Evolutionary conservation across 2,329 filamentous ascomycete genomes (phyloP).

Genomic region (Ophiognomonia clavigignenti-juglandacearum): DNA sequence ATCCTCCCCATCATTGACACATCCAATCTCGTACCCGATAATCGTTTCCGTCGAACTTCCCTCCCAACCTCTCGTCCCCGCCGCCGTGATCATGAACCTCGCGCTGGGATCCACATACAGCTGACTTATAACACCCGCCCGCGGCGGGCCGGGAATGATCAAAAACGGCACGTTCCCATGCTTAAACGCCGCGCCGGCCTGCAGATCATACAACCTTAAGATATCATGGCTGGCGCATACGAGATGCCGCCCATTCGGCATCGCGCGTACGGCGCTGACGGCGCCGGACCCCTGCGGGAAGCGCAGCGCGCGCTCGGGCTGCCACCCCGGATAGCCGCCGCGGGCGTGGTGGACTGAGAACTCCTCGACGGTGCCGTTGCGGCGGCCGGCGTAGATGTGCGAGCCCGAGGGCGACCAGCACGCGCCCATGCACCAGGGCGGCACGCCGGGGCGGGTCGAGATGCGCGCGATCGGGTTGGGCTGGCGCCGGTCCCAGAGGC

Average conservation of each 20-base stretch:
- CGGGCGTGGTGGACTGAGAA: conserved; percentile 76
- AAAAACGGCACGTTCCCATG: conserved; percentile 86
- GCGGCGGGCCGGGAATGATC: conserved; percentile 82
- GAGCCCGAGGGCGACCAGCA: conserved; percentile 97
- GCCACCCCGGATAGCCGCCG: conserved; percentile 47
- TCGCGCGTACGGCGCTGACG: conserved; percentile 80
- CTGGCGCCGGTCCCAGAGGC: conserved; percentile 88
- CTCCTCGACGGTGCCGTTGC: conserved; percentile 92
- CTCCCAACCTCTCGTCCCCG: conserved; percentile 93
- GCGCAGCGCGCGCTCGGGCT: conserved; percentile 73
- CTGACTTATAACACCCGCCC: conserved; percentile 82
- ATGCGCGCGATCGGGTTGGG: conserved; percentile 76
- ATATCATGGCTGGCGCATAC: conserved; percentile 87
- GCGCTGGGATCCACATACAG: conserved; percentile 85
- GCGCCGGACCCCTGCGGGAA: conserved; percentile 87
- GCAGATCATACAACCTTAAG: conserved; percentile 84
- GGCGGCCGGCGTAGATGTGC: conserved; percentile 84
- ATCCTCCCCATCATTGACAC: conserved; percentile 10
- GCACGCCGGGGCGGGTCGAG: conserved; percentile 65
- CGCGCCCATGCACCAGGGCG: conserved; percentile 96
- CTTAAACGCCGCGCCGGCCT: conserved; percentile 58
- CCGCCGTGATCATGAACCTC: conserved; percentile 85
- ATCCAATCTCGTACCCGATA: conserved; percentile 82
- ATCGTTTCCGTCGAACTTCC: conserved; percentile 84
- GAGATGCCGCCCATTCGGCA: conserved; percentile 89